Percentiles rank a stretch among this genome's conserved stretches.
These are phyloP conservation scores for Cladorrhinum samala DNA, from an alignment of 495 filamentous ascomycete species.

Conservation along the genomic window DNA sequence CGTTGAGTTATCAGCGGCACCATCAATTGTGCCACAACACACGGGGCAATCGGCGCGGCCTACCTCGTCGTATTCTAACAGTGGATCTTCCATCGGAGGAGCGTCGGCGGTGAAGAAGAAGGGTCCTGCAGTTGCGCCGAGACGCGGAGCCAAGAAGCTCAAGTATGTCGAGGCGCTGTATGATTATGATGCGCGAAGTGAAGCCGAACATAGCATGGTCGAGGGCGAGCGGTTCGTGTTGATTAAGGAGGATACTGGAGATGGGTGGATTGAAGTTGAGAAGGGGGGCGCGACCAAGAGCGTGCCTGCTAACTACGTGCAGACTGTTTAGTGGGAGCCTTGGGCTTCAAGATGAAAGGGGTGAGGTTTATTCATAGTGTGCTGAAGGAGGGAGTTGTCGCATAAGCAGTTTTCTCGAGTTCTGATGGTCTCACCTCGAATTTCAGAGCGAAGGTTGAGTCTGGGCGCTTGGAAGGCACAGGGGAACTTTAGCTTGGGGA, in stretches of 20 bases:
- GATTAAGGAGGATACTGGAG: constrained; percentile 74
- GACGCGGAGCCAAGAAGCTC: constrained; percentile 89
- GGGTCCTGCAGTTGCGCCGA: constrained; percentile 87
- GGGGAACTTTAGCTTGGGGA: too few species aligned
- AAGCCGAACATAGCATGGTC: constrained; percentile 79
- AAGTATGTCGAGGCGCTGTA: constrained; percentile 91
- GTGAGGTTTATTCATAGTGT: too few species aligned
- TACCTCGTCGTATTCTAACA: constrained; percentile 71
- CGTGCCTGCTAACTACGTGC: constrained; percentile 90
- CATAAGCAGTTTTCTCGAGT: too few species aligned
- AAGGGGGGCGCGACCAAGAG: constrained; percentile 83
- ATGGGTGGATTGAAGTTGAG: constrained; percentile 97
- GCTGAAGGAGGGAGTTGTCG: too few species aligned
- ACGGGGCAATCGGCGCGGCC: constrained; percentile 50
- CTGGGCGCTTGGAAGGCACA: too few species aligned
- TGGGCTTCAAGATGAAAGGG: too few species aligned
- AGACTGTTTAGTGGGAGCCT: constrained; percentile 49
- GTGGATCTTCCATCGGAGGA: constrained; percentile 59
- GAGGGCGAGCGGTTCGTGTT: constrained; percentile 92
- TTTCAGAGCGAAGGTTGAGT: too few species aligned
- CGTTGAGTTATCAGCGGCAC: constrained; percentile 32
- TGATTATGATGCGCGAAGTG: constrained; percentile 79
- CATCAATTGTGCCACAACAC: constrained; percentile 47
- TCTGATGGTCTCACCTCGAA: too few species aligned
- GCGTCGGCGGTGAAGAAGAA: constrained; percentile 68